Evolutionary conservation across 768 basidiomycete genomes (phyloP).

Genomic region (Mycena polygramma): DNA sequence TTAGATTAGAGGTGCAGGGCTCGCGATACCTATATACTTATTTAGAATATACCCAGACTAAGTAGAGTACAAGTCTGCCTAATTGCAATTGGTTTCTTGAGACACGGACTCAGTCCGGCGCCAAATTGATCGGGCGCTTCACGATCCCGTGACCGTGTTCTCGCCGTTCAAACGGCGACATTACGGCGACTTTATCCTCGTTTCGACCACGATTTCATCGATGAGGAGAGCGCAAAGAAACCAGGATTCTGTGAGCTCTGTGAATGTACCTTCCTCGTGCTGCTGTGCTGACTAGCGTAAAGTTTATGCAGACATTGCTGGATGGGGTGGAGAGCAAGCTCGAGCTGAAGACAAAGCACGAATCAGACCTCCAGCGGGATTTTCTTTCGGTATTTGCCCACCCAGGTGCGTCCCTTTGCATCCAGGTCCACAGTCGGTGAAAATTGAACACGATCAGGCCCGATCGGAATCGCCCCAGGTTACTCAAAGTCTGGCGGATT

Average conservation of each 20-base stretch:
- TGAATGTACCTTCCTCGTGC: not conserved
- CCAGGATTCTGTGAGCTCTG: conserved; percentile 19
- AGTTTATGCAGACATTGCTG: conserved; percentile 48
- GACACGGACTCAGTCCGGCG: not conserved
- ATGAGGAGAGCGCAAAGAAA: conserved; percentile 23
- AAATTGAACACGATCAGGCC: conserved; percentile 30
- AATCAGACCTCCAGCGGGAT: conserved; percentile 41
- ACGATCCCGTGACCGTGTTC: conserved; percentile 27
- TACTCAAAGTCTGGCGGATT: conserved; percentile 59
- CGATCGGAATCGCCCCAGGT: conserved; percentile 66
- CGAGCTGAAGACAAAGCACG: conserved; percentile 44
- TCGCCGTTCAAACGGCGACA: not conserved
- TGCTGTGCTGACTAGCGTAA: not conserved
- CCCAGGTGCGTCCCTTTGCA: conserved; percentile 27
- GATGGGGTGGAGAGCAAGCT: conserved; percentile 46
- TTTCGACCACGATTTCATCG: not conserved
- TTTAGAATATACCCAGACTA: conserved; percentile 18
- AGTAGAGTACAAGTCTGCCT: not conserved
- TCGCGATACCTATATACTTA: conserved; percentile 5
- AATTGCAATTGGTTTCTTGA: not conserved
- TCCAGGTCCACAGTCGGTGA: not conserved
- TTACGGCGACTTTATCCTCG: not conserved
- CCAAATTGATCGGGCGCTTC: not conserved
- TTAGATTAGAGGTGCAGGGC: not conserved
- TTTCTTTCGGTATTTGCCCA: conserved; percentile 50